Evolutionary conservation across 2,329 filamentous ascomycete species (phyloP), one percentile per base, ranked within the genome.

Genomic region (Cordyceps javanica): DNA sequence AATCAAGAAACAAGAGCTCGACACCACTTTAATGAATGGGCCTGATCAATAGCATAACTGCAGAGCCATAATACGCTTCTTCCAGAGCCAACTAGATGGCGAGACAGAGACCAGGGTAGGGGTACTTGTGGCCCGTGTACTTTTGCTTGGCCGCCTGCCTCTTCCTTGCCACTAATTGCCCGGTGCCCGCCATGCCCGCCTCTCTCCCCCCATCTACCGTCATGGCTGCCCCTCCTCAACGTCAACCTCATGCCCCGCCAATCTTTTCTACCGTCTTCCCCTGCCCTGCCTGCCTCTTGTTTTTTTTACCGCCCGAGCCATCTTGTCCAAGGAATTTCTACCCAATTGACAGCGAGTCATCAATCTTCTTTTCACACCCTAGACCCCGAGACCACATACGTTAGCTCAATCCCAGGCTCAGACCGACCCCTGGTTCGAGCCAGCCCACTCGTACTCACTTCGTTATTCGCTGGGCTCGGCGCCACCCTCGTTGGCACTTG

Each of bases 141-240:
- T 16, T 23, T 23, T 30, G 45, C 30, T 34, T 38, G 30, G 53
- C 53, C 25, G 53, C 42, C 52, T 19, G 41, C 16, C 16, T n/a
- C n/a, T n/a, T 16, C 36, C 16, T 16, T n/a, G 36, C 36, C 36
- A 41, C 38, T 21, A 21, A 21, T 41, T 41, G 38, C n/a, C 38
- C 38, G 38, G 38, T n/a, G n/a, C n/a, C n/a, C n/a, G n/a, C n/a
- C n/a, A n/a, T n/a, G n/a, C n/a, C n/a, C n/a, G n/a, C n/a, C n/a
- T 19, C 38, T 21, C 38, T 9, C 21, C n/a, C n/a, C 16, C 38
- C 42, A 39, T 16, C 41, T 39, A 21, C 23, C 30, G 25, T 55
- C 44, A 49, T 56, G n/a, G 25, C 44, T 56, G 44, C 54, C 54
- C 54, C 45, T 56, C 53, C 44, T 50, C 54, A 42, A 42, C 36